These are phyloP conservation scores for Meyerozyma elateridarum DNA, from an alignment of 1,139 yeast species.

Conservation along the genomic window DNA sequence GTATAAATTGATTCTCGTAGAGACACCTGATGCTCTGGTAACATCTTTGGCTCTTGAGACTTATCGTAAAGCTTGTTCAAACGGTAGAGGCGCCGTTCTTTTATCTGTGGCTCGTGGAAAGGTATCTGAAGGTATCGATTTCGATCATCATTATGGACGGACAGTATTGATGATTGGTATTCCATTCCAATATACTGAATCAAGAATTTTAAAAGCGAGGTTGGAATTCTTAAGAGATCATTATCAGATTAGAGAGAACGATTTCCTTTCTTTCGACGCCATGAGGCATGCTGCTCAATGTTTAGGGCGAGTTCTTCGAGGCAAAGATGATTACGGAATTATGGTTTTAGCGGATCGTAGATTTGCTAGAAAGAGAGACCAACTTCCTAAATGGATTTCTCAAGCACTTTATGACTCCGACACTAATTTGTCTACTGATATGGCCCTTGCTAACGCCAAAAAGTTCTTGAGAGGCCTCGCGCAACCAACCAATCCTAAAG, in stretches of 20 bases:
- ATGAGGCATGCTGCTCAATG: slow-evolving; percentile 99
- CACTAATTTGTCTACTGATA: slow-evolving; percentile 87
- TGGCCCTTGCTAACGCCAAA: slow-evolving; percentile 94
- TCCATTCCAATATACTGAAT: slow-evolving; percentile 97
- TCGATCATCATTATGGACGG: slow-evolving; percentile 96
- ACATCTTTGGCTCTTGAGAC: slow-evolving; percentile 94
- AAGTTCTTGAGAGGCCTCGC: slow-evolving; percentile 90
- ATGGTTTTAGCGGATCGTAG: slow-evolving; percentile 97
- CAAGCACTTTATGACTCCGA: slow-evolving; percentile 92
- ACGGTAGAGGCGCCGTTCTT: slow-evolving; percentile 95
- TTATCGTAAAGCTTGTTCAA: slow-evolving; percentile 91
- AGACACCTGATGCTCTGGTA: slow-evolving; percentile 98
- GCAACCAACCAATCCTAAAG: slow-evolving; percentile 86
- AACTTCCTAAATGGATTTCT: slow-evolving; percentile 94
- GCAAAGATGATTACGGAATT: slow-evolving; percentile 97
- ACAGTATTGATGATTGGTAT: slow-evolving; percentile 98
- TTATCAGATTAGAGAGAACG: slow-evolving; percentile 87
- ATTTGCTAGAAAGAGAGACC: slow-evolving; percentile 78
- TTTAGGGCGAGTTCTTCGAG: slow-evolving; percentile 91
- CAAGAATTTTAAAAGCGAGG: slow-evolving; percentile 90
- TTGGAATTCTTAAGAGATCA: slow-evolving; percentile 90
- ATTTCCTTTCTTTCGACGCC: slow-evolving; percentile 94
- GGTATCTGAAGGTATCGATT: slow-evolving; percentile 98
- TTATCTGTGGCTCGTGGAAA: slow-evolving; percentile 98
- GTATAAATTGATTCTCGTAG: slow-evolving; percentile 90